Percentiles rank a stretch among this genome's conserved stretches.
Evolutionary conservation across 176 grass and related monocot species (phyloP).

Genomic region (Ensete glaucum): DNA sequence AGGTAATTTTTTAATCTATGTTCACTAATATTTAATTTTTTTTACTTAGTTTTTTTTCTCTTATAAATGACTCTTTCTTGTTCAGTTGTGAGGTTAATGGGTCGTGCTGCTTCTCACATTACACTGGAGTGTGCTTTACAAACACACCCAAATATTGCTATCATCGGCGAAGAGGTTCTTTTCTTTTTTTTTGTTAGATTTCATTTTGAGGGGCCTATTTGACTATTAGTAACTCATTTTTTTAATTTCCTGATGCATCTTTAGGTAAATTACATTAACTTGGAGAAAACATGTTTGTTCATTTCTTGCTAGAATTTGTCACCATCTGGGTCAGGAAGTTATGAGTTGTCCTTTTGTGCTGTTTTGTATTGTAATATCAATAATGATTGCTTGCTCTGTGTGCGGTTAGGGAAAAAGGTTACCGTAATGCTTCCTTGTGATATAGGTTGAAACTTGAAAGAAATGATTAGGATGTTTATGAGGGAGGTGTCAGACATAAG

Average conservation of each 20-base stretch:
- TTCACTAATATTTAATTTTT: too few species aligned
- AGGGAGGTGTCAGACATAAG: background rate
- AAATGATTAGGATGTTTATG: background rate
- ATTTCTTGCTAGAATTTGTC: too few species aligned
- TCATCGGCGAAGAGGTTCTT: slow-evolving; percentile 91
- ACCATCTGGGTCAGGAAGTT: background rate
- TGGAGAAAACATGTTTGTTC: too few species aligned
- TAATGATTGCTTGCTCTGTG: background rate
- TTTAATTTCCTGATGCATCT: too few species aligned
- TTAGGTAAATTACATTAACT: too few species aligned
- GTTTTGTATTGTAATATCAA: background rate
- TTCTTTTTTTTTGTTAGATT: background rate
- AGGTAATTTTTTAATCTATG: background rate
- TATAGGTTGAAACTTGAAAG: background rate
- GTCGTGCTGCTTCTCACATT: slow-evolving; percentile 98
- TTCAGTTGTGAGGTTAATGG: slow-evolving; percentile 99
- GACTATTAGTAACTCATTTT: background rate
- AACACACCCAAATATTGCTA: slow-evolving; percentile 88
- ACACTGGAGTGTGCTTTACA: slow-evolving; percentile 95
- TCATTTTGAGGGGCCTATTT: background rate
- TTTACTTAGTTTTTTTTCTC: too few species aligned
- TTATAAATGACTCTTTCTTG: background rate
- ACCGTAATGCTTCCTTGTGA: background rate
- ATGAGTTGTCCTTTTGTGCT: background rate
- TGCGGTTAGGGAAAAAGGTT: background rate